Evolutionary conservation across 768 basidiomycete species (phyloP), one percentile per base, ranked within the genome.

Genomic region (Gelatoporia subvermispora): DNA sequence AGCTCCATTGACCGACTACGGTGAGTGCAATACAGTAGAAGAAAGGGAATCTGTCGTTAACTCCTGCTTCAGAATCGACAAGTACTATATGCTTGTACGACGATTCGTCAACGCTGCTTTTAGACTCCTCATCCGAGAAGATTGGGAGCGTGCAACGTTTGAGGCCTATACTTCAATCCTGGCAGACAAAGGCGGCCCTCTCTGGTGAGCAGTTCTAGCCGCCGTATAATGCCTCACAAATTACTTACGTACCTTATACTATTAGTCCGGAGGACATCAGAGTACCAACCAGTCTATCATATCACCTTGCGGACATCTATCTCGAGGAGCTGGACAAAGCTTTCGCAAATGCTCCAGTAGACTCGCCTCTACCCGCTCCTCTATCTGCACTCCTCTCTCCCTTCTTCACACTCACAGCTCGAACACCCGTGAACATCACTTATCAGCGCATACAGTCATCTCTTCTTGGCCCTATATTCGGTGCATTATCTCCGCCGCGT

Each of bases 11-110:
- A 99, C 63, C 77, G 88, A 38, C 68, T 95, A 57, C 73, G 95
- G 94, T 95, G 53, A 54, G 80, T 65, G 15, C 28, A 23, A 28
- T 43, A 7, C 17, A 8, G 22, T 7, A 24, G 23, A 25, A n/a
- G 8, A 24, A 8, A 8, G 15, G n/a, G 24, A 20, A 28, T 20
- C 21, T 8, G 25, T 8, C 28, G 17, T 22, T 40, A 11, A 40
- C 2, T 44, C n/a, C 8, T 37, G n/a, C 10, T 3, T 3, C 59
- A 96, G 94, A 57, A 83, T 97, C 65, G 95, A 99, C 76, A 99
- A 99, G 66, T 98, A 90, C 65, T 94, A 95, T 64, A 84, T 97
- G 82, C 85, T 99, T 40, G 82, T 97, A 50, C 78, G 95, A 50
- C 78, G 86, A 54, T 97, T 92, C 60, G 75, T 89, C 46, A 88